Evolutionary conservation across 2,329 filamentous ascomycete genomes (phyloP).

Genomic region (Venturia carpophila): DNA sequence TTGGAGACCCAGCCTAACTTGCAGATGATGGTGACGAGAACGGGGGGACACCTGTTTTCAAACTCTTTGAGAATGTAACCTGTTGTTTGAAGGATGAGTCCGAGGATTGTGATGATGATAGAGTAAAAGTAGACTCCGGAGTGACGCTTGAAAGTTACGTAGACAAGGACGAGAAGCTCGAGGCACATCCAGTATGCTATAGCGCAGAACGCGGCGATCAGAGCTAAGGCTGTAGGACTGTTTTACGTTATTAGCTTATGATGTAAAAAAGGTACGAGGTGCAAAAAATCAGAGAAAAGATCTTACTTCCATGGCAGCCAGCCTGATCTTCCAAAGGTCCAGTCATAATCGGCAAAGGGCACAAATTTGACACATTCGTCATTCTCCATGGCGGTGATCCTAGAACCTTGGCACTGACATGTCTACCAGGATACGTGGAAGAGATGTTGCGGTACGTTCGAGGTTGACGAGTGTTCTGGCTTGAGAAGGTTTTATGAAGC

Average conservation of each 20-base stretch:
- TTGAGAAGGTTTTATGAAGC: background rate
- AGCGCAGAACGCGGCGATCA: constrained; percentile 16
- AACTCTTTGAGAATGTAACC: constrained; percentile 15
- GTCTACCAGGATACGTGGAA: background rate
- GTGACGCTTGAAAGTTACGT: constrained; percentile 15
- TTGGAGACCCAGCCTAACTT: constrained; percentile 18
- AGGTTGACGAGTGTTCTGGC: background rate
- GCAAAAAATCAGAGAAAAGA: too few relatives aligned
- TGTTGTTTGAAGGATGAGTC: constrained; percentile 14
- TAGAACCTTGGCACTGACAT: background rate
- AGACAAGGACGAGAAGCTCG: constrained; percentile 16
- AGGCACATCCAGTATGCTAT: constrained; percentile 15
- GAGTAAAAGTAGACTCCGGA: constrained; percentile 17
- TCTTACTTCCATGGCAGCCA: constrained; percentile 17
- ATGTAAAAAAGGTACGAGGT: too few relatives aligned
- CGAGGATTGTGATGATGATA: constrained; percentile 17
- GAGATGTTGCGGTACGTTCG: background rate
- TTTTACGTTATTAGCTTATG: background rate
- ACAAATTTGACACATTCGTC: constrained; percentile 13
- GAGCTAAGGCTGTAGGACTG: constrained; percentile 15
- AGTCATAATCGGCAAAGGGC: constrained; percentile 13
- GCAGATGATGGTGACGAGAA: constrained; percentile 3
- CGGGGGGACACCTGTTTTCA: constrained; percentile 1
- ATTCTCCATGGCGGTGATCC: background rate
- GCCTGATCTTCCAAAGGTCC: background rate